phyloP scores from a whole-genome alignment of 306 rosid species.

The Dalbergia cochinchinensis region DNA sequence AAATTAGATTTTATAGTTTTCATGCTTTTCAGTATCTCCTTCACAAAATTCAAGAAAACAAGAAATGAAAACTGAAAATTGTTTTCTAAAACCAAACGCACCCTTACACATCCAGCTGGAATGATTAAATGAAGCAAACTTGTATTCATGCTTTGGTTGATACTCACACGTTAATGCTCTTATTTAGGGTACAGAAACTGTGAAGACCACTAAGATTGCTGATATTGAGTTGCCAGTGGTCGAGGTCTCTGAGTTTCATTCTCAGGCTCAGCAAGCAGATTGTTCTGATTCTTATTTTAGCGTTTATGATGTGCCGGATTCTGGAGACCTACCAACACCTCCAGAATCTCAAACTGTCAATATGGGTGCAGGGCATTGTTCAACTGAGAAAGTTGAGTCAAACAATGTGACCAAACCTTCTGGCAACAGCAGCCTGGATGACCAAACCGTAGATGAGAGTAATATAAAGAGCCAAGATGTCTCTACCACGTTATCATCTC shows the following conservation, averaged over 20 bases:
- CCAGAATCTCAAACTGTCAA: conserved; percentile 50
- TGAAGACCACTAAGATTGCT: conserved; percentile 35
- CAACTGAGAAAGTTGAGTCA: conserved; percentile 53
- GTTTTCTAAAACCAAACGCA: no score
- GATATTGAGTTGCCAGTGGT: conserved; percentile 47
- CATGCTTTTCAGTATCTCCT: no score
- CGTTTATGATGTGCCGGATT: conserved; percentile 43
- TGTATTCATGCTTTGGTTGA: conserved; percentile 35
- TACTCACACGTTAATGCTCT: conserved; percentile 37
- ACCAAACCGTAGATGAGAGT: conserved; percentile 51
- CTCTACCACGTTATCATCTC: conserved; percentile 49
- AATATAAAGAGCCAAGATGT: conserved; percentile 45
- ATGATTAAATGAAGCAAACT: conserved; percentile 13
- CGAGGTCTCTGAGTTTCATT: conserved; percentile 51
- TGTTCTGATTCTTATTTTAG: conserved; percentile 46
- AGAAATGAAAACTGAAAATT: no score
- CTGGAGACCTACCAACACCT: conserved; percentile 44
- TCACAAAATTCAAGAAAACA: no score
- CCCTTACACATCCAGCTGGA: neutral
- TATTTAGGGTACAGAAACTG: conserved; percentile 42
- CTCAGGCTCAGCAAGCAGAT: conserved; percentile 45
- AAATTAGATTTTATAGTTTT: no score
- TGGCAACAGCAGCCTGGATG: conserved; percentile 44
- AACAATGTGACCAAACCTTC: conserved; percentile 45
- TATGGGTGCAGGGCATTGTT: conserved; percentile 23